Evolutionary conservation across 352 stramenopile genomes (phyloP).

Genomic region (Phytophthora pinifolia): DNA sequence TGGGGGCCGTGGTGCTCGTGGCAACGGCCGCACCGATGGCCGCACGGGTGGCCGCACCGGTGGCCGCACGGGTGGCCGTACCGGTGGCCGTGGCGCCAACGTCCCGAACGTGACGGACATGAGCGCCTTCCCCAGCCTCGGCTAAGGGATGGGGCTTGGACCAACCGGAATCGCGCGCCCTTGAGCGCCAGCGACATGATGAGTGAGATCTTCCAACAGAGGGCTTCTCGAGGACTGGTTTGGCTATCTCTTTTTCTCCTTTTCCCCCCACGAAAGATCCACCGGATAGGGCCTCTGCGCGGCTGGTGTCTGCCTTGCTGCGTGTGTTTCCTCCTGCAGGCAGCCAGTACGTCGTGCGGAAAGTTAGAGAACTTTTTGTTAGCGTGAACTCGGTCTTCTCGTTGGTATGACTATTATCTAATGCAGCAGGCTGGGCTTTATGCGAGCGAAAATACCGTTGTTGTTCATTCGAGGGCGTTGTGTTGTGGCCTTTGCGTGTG

Average conservation of each 20-base stretch:
- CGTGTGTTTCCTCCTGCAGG: slow-evolving; percentile 31
- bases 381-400: slow-evolving; percentile 56
- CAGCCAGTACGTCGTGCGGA: slow-evolving; percentile 38
- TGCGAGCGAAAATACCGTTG: slow-evolving; percentile 54
- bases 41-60: slow-evolving; percentile 14
- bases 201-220: slow-evolving; percentile 49
- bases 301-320: slow-evolving; percentile 45
- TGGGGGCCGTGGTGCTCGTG: slow-evolving; percentile 58
- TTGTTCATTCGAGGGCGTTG: slow-evolving; percentile 21
- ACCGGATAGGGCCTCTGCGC: slow-evolving; percentile 61
- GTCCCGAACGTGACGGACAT: slow-evolving; percentile 82
- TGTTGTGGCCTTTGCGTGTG: slow-evolving; percentile 1
- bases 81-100: slow-evolving; percentile 29
- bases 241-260: slow-evolving; percentile 56
- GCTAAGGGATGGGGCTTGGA: slow-evolving; percentile 41
- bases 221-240: slow-evolving; percentile 39
- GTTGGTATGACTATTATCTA: slow-evolving; percentile 81
- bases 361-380: slow-evolving; percentile 85
- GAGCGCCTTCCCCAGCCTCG: slow-evolving; percentile 84
- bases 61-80: too few species aligned
- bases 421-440: slow-evolving; percentile 60
- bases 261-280: slow-evolving; percentile 62
- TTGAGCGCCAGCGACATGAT: slow-evolving; percentile 54
- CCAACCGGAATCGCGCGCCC: slow-evolving; percentile 33
- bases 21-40: slow-evolving; percentile 40